Evolutionary conservation across 257 asterid species (phyloP).

Genomic region (Plantago elongata): DNA sequence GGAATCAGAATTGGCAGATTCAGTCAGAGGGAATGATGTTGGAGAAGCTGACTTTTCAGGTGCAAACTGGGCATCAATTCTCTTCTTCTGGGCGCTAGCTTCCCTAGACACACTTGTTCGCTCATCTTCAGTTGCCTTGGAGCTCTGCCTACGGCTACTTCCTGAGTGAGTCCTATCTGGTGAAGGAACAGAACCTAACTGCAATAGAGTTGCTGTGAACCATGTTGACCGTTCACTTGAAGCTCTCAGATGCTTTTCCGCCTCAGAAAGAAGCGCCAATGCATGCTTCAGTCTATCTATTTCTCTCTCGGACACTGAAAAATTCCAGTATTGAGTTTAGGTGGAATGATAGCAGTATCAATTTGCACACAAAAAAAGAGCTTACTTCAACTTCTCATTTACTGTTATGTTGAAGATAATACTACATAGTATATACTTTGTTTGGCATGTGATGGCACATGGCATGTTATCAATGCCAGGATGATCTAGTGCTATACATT

Average conservation of each 20-base stretch:
- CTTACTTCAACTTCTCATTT: background rate
- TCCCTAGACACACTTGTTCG: constrained; percentile 44
- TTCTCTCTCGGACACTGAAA: constrained; percentile 76
- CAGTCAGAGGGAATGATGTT: constrained; percentile 22
- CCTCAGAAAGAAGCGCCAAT: constrained; percentile 76
- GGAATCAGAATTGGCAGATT: constrained; percentile 24
- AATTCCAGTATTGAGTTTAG: background rate
- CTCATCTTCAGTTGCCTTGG: constrained; percentile 69
- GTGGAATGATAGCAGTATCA: background rate
- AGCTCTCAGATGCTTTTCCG: constrained; percentile 84
- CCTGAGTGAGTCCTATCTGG: constrained; percentile 71
- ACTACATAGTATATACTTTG: background rate
- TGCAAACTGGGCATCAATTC: constrained; percentile 33
- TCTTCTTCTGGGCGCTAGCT: constrained; percentile 36
- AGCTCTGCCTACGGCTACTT: constrained; percentile 73
- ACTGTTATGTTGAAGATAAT: background rate
- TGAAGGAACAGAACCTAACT: constrained; percentile 71
- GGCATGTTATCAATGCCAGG: background rate
- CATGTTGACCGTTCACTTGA: constrained; percentile 92
- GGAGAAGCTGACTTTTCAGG: constrained; percentile 44
- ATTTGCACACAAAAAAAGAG: background rate
- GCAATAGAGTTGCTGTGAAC: constrained; percentile 96
- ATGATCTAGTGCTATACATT: background rate
- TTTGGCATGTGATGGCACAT: too few species aligned
- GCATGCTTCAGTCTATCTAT: constrained; percentile 79